Evolutionary conservation across 2,329 filamentous ascomycete species (phyloP).

Genomic region (Incumbomyces lentus): DNA sequence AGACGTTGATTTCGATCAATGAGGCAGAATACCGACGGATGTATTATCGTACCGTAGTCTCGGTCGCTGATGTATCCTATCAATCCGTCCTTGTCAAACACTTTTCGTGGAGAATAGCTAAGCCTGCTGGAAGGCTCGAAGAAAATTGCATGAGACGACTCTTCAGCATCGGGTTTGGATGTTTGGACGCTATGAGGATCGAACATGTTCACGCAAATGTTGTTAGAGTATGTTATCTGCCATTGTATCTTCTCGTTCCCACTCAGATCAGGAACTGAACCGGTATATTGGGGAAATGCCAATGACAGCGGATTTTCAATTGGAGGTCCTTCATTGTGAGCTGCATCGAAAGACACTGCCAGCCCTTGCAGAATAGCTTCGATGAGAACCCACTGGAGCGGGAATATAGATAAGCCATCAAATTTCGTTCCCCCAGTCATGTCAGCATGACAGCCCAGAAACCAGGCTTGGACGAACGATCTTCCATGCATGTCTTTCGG

Average conservation of each 20-base stretch:
- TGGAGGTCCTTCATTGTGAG: background rate
- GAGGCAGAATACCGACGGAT: conserved; percentile 26
- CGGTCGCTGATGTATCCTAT: background rate
- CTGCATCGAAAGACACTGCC: conserved; percentile 17
- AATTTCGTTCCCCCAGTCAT: conserved; percentile 28
- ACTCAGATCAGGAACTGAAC: conserved; percentile 13
- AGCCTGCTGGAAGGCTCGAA: conserved; percentile 11
- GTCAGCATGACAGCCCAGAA: conserved; percentile 30
- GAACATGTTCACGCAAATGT: conserved; percentile 14
- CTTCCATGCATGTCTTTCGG: conserved; percentile 15
- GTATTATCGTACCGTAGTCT: conserved; percentile 23
- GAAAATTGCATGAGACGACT: conserved; percentile 13
- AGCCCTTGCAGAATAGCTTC: conserved; percentile 27
- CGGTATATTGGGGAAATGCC: conserved; percentile 16
- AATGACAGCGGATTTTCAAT: conserved; percentile 9
- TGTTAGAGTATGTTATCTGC: conserved; percentile 14
- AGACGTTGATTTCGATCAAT: conserved; percentile 24
- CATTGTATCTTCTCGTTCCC: conserved; percentile 15
- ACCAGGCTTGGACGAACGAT: conserved; percentile 31
- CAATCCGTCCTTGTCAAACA: conserved; percentile 10
- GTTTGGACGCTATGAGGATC: conserved; percentile 15
- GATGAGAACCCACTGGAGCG: conserved; percentile 34
- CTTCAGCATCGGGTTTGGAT: conserved; percentile 1
- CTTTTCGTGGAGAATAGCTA: conserved; percentile 8
- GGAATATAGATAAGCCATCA: conserved; percentile 32